These are phyloP conservation scores for Cyclotella cryptica DNA, from an alignment of 108 stramenopile species.

Conservation along the genomic window DNA sequence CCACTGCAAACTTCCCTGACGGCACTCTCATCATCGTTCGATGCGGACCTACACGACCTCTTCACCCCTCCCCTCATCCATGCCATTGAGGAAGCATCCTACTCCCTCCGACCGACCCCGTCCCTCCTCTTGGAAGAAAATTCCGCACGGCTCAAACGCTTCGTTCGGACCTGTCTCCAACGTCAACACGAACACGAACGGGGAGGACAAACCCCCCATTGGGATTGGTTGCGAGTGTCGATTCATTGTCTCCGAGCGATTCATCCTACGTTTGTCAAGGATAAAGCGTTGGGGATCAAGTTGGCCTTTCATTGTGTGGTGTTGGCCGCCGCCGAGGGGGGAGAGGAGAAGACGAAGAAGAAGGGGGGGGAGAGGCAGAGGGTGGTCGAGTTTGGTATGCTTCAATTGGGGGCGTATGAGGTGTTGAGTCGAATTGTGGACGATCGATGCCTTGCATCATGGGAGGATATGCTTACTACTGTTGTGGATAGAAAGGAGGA, in stretches of 20 bases:
- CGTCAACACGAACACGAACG: not conserved
- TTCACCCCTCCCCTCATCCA: too few relatives aligned
- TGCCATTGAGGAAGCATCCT: too few relatives aligned
- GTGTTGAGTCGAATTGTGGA: slow-evolving; percentile 15
- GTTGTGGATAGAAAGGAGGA: not conserved
- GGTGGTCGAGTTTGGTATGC: slow-evolving; percentile 33
- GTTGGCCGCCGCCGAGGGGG: slow-evolving; percentile 33
- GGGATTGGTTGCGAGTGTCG: not conserved
- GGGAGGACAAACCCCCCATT: not conserved
- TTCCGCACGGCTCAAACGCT: too few relatives aligned
- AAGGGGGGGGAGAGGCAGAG: not conserved
- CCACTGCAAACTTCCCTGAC: too few relatives aligned
- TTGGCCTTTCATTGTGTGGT: slow-evolving; percentile 44
- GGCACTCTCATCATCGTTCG: too few relatives aligned
- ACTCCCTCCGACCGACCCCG: too few relatives aligned
- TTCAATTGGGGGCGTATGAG: slow-evolving; percentile 41
- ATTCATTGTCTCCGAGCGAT: slow-evolving; percentile 3
- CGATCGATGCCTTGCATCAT: slow-evolving; percentile 11
- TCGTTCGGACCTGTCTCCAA: not conserved
- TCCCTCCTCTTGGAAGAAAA: too few relatives aligned
- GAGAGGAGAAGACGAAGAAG: not conserved
- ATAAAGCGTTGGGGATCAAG: slow-evolving; percentile 12
- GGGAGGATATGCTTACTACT: slow-evolving; percentile 34
- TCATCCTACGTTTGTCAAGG: not conserved
- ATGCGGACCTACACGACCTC: too few relatives aligned